Percentiles rank a stretch among this genome's conserved stretches.
Evolutionary conservation across 2,329 filamentous ascomycete genomes (phyloP).

Genomic region (Alternaria angustiovoidea): DNA sequence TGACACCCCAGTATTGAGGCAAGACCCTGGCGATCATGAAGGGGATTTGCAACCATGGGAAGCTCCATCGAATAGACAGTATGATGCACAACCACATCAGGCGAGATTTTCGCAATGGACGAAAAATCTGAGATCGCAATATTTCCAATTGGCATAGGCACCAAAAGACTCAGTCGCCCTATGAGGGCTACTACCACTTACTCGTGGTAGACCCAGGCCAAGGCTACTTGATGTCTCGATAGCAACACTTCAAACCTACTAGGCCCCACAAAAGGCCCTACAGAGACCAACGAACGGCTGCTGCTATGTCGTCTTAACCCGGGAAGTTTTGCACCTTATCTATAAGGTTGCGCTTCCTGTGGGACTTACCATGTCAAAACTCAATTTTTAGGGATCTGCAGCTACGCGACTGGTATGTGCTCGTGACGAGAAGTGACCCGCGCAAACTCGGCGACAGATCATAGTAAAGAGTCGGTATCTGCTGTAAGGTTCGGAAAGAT

Average conservation of each 20-base stretch:
- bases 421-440: constrained; percentile 4
- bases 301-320: not conserved
- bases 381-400: constrained; percentile 3
- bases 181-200: not conserved
- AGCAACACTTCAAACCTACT: not conserved
- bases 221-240: constrained; percentile 1
- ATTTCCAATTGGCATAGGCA: not conserved
- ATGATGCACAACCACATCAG: not conserved
- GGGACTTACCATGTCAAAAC: constrained; percentile 7
- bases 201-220: not conserved
- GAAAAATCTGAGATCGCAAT: not conserved
- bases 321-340: not conserved
- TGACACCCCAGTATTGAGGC: not conserved
- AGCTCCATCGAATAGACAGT: not conserved
- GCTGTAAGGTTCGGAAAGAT: not conserved
- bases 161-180: constrained; percentile 1
- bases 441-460: constrained; percentile 7
- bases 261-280: constrained; percentile 2
- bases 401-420: not conserved
- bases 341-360: constrained; percentile 3
- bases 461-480: not conserved
- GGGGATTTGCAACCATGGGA: not conserved
- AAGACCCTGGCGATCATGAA: not conserved
- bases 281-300: not conserved
- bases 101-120: not conserved